A percentile compares a stretch with the other conserved stretches of the same genome.
Conservation (phyloP, 2,329 filamentous ascomycete species). For the Colletotrichum ledebouriae region DNA sequence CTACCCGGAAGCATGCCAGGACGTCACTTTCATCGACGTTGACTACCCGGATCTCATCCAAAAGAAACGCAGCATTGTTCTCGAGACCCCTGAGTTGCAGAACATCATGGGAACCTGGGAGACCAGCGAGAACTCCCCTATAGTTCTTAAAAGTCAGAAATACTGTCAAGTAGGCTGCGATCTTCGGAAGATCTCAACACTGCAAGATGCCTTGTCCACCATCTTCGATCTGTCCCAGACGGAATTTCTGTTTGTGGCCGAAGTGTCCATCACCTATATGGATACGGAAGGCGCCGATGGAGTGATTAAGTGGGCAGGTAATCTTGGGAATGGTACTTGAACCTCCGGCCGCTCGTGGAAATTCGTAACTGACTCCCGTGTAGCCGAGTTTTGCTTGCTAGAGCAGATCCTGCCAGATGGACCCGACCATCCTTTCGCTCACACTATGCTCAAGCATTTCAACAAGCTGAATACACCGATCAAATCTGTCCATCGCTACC, state of each 20-base stretch:
- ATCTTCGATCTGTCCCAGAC: conserved; percentile 65
- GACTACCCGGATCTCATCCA: conserved; percentile 86
- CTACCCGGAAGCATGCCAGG: conserved; percentile 69
- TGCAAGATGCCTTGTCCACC: conserved; percentile 71
- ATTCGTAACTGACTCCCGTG: conserved; percentile 43
- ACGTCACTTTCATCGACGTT: conserved; percentile 82
- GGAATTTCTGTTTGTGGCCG: conserved; percentile 83
- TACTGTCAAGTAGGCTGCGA: conserved; percentile 89
- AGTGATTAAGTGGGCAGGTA: conserved; percentile 83
- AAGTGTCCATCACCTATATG: conserved; percentile 95
- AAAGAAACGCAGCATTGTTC: conserved; percentile 78
- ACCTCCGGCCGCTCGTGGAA: conserved; percentile 9
- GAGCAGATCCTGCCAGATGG: conserved; percentile 90
- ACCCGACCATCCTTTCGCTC: conserved; percentile 83
- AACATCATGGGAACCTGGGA: conserved; percentile 71
- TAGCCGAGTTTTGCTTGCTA: conserved; percentile 85
- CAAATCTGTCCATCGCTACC: conserved; percentile 80
- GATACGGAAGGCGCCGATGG: conserved; percentile 78
- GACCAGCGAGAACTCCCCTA: conserved; percentile 60
- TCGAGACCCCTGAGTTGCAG: conserved; percentile 71
- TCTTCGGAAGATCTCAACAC: conserved; percentile 73
- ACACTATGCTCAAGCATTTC: conserved; percentile 88
- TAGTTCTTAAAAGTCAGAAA: conserved; percentile 74
- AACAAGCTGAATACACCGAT: conserved; percentile 83
- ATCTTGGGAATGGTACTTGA: conserved; percentile 73